These are phyloP conservation scores for Microstroma glucosiphilum DNA, from an alignment of 1,284 basidiomycete genomes.

Conservation along the genomic window DNA sequence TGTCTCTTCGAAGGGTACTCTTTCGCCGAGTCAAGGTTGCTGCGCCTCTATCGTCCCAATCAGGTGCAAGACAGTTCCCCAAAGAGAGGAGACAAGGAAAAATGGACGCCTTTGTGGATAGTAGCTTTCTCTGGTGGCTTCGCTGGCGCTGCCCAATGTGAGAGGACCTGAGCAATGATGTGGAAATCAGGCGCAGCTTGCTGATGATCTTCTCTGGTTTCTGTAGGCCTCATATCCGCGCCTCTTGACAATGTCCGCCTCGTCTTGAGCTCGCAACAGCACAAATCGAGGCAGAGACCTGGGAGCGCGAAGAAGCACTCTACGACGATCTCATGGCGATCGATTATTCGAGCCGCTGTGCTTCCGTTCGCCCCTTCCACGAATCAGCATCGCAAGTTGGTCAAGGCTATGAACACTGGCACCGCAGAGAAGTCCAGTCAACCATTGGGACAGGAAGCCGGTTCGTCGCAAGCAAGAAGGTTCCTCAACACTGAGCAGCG, in stretches of 20 bases:
- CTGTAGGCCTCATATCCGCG: constrained; percentile 50
- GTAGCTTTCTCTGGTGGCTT: constrained; percentile 44
- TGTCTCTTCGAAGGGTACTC: constrained; percentile 50
- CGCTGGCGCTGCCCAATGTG: constrained; percentile 52
- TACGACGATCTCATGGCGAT: constrained; percentile 39
- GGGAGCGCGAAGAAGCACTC: not conserved
- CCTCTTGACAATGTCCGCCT: constrained; percentile 53
- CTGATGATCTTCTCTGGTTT: no score
- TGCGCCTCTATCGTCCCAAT: constrained; percentile 13
- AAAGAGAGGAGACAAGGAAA: not conserved
- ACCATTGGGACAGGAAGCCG: not conserved
- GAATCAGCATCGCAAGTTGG: constrained; percentile 20
- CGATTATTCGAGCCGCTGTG: constrained; percentile 40
- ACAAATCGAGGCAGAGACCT: not conserved
- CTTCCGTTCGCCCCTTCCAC: constrained; percentile 43
- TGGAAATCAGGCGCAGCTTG: no score
- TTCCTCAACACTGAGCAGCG: constrained; percentile 21
- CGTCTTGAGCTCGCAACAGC: constrained; percentile 30
- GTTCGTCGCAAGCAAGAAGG: not conserved
- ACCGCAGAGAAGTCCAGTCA: not conserved
- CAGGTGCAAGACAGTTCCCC: not conserved
- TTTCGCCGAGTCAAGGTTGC: constrained; percentile 30
- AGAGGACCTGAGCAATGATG: no score
- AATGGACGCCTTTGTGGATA: constrained; percentile 39
- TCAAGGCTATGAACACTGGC: constrained; percentile 20